Evolutionary conservation across 371 early-diverging fungal species (phyloP).

Genomic region (Actinomucor elegans): DNA sequence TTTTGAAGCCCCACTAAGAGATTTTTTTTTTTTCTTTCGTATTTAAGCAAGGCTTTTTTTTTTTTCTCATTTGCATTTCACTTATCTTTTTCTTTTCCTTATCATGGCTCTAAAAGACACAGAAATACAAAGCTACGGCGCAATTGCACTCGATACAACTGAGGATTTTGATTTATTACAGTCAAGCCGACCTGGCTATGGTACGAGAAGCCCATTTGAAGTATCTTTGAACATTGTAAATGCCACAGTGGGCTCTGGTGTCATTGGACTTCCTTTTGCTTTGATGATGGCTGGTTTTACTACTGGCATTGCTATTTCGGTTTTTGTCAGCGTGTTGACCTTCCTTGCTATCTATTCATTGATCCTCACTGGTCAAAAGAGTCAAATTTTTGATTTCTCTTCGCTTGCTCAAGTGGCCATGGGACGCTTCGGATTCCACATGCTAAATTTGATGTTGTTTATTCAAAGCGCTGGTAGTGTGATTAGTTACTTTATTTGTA

Average conservation of each 20-base stretch:
- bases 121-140: no score
- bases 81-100: neutral
- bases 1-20: neutral
- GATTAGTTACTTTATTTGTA: slow-evolving; percentile 55
- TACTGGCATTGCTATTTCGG: slow-evolving; percentile 49
- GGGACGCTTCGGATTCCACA: slow-evolving; percentile 51
- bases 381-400: slow-evolving; percentile 49
- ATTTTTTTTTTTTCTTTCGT: neutral
- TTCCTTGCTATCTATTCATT: slow-evolving; percentile 47
- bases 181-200: slow-evolving; percentile 39
- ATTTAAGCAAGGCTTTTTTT: neutral
- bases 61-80: neutral
- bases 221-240: slow-evolving; percentile 58
- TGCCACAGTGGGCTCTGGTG: slow-evolving; percentile 62
- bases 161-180: slow-evolving; percentile 35
- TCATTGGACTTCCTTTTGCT: slow-evolving; percentile 57
- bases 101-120: neutral
- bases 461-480: slow-evolving; percentile 52
- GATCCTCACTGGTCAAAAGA: slow-evolving; percentile 45
- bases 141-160: neutral
- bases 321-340: slow-evolving; percentile 45
- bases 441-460: slow-evolving; percentile 52
- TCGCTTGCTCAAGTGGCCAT: slow-evolving; percentile 50
- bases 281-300: slow-evolving; percentile 53
- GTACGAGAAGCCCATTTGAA: slow-evolving; percentile 31